Base-by-base conservation (phyloP, 2,329 filamentous ascomycete species). In the Phyllosticta citriasiana region DNA sequence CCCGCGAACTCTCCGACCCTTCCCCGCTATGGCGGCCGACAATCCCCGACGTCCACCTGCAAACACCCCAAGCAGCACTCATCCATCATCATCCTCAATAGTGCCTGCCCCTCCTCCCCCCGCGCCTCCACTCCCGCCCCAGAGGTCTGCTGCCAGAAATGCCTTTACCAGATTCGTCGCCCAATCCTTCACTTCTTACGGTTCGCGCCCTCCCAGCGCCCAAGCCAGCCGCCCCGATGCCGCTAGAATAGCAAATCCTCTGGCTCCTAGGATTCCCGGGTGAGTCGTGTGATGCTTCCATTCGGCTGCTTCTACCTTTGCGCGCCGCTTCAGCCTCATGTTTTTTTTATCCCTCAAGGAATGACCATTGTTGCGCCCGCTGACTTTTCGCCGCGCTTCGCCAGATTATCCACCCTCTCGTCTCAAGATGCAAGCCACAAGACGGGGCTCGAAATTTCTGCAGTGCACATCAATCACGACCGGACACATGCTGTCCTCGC, bases 401-500 rank as follows among this genome's bases (percentile, higher is more conserved):
- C 27, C 67, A 75, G 73, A 63, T 66, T 72, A 63, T 80, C 77
- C 63, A 74, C 78, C 53, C 76, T 76, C 62, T 76, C 76, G 62
- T 80, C 79, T 52, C 80, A 81, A 67, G 81, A 83, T 66, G 77
- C 83, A 62, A 82, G 79, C 67, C 83, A 87, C 71, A 82, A 80
- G 66, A 87, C 84, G n/a, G 84, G 84, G 54, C 79, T 87, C 59
- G 80, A 84, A 64, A 86, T 87, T 67, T 74, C 81, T 53, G 82
- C 84, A 47, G 75, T 87, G 58, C 84, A 86, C 70, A 82, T 85
- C 71, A 87, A 85, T 63, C 82, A 84, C 51, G 77, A 80, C 61
- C 78, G 80, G 62, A 86, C 83, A 63, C 84, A 86, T 76, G 84
- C 84, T 59, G 78, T 87, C 60, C 79, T 87, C 65, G 84, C 83